Percentiles rank a stretch among this genome's conserved stretches.
These are phyloP conservation scores for Dysphania ambrosioides DNA, from an alignment of 148 eudicot genomes.

Conservation along the genomic window DNA sequence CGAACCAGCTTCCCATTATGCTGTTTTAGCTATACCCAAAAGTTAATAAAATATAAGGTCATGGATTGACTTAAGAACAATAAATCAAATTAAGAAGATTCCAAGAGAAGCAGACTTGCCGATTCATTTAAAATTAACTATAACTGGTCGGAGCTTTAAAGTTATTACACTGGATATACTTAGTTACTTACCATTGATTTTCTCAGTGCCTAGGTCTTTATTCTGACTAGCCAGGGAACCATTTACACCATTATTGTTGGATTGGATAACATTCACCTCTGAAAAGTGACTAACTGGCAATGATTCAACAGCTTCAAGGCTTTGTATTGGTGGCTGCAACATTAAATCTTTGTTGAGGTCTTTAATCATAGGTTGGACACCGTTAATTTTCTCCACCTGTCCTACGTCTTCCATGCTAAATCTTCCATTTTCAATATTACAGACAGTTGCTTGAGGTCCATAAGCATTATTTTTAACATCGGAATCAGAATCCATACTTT, in stretches of 20 bases:
- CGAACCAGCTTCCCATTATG: not conserved
- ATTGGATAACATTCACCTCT: conserved; percentile 7
- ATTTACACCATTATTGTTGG: conserved; percentile 8
- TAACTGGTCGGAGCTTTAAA: not conserved
- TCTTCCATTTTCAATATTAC: not conserved
- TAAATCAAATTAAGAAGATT: not conserved
- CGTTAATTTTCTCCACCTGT: conserved; percentile 10
- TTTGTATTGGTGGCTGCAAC: not conserved
- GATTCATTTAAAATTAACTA: not conserved
- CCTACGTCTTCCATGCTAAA: conserved; percentile 34
- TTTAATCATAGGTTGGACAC: not conserved
- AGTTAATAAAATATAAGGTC: no score
- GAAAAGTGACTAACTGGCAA: conserved; percentile 12
- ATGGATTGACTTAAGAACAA: not conserved
- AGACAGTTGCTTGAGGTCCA: not conserved
- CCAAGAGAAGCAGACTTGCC: not conserved
- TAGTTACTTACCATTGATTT: conserved; percentile 22
- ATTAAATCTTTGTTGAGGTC: not conserved
- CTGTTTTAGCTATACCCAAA: no score
- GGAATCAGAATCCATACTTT: conserved; percentile 6
- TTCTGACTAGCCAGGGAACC: not conserved
- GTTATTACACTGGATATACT: not conserved
- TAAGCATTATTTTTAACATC: not conserved
- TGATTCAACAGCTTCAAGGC: conserved; percentile 14
- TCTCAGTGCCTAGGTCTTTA: not conserved